phyloP scores from a whole-genome alignment of 208 protist species.

The Polymyxa betae region DNA sequence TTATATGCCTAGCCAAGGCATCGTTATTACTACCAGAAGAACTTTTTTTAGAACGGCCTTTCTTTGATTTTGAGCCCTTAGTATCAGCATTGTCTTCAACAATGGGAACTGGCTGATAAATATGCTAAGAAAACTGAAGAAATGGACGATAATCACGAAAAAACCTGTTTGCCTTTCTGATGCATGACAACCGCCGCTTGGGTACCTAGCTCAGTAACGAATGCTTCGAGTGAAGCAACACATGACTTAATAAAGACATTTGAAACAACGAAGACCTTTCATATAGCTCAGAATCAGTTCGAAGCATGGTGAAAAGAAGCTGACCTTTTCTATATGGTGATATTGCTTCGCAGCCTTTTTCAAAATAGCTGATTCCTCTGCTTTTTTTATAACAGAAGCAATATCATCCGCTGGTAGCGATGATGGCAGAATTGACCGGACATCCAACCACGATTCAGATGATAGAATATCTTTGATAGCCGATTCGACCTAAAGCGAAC shows the following conservation, averaged over 20 bases:
- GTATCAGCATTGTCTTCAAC: background rate
- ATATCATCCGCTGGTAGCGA: background rate
- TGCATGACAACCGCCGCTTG: background rate
- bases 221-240: background rate
- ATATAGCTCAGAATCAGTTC: background rate
- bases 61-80: background rate
- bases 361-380: background rate
- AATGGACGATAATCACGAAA: background rate
- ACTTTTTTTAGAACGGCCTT: slow-evolving; percentile 3
- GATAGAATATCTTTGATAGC: slow-evolving; percentile 11
- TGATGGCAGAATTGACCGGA: background rate
- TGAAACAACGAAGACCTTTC: background rate
- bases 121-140: background rate
- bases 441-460: background rate
- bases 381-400: background rate
- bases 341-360: background rate
- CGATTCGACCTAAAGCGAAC: background rate
- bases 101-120: background rate
- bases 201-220: background rate
- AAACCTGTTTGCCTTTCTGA: background rate
- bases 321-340: slow-evolving; percentile 18
- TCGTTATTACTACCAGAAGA: background rate
- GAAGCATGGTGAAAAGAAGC: background rate
- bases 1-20: background rate
- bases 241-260: background rate